phyloP scores from a whole-genome alignment of 371 early-diverging fungal genomes.

The Syncephalastrum racemosum region DNA sequence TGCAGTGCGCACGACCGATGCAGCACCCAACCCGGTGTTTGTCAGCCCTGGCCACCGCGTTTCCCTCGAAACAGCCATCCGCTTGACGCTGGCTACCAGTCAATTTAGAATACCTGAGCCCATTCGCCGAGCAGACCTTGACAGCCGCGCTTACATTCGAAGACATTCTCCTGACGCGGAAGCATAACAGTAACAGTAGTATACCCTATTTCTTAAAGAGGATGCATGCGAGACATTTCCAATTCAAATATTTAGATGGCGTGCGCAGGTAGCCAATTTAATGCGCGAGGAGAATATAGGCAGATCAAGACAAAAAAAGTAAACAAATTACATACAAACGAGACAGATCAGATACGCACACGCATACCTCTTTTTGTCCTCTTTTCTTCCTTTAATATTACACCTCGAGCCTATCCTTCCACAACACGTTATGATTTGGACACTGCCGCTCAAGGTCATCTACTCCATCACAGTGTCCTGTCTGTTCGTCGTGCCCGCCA shows the following conservation, averaged over 20 bases:
- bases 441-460: slow-evolving; percentile 38
- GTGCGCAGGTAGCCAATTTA: too few relatives aligned
- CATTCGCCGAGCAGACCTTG: slow-evolving; percentile 81
- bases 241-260: too few relatives aligned
- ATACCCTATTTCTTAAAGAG: too few relatives aligned
- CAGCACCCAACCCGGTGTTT: slow-evolving; percentile 79
- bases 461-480: slow-evolving; percentile 42
- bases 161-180: too few relatives aligned
- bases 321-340: too few relatives aligned
- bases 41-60: slow-evolving; percentile 84
- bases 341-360: too few relatives aligned
- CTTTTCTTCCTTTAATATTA: neutral
- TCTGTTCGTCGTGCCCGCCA: slow-evolving; percentile 45
- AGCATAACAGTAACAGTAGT: too few relatives aligned
- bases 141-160: slow-evolving; percentile 48
- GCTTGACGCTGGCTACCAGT: slow-evolving; percentile 62
- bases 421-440: slow-evolving; percentile 25
- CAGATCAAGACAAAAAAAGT: too few relatives aligned
- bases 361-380: neutral
- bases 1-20: slow-evolving; percentile 45
- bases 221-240: too few relatives aligned
- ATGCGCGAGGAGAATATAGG: too few relatives aligned
- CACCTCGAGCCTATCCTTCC: neutral
- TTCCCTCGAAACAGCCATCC: slow-evolving; percentile 65
- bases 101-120: slow-evolving; percentile 87